Conservation (phyloP, 208 protist genomes). For the Sergeia podlipaevii region DNA sequence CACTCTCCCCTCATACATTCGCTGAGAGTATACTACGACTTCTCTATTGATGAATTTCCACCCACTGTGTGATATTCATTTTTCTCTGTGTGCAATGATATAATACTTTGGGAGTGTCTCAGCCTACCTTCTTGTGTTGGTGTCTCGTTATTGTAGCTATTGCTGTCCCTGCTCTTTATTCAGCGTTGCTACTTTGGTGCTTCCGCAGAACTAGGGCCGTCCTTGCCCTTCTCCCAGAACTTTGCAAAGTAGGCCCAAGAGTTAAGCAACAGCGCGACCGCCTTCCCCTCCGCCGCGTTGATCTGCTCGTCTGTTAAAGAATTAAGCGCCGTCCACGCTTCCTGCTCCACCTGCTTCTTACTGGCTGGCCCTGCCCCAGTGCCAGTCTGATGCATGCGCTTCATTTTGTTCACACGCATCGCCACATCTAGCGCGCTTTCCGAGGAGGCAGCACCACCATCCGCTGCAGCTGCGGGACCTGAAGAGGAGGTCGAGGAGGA, state of each 20-base stretch:
- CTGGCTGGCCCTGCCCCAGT: conserved; percentile 34
- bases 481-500: conserved; percentile 9
- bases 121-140: neutral
- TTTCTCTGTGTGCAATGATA: no score
- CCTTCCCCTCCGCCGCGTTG: conserved; percentile 85
- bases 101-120: no score
- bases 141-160: neutral
- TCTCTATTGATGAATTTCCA: no score
- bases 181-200: neutral
- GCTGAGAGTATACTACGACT: no score
- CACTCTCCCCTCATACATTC: no score
- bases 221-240: conserved; percentile 85
- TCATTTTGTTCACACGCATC: conserved; percentile 84
- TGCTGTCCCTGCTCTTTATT: neutral
- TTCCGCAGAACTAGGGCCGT: conserved; percentile 63
- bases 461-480: conserved; percentile 1
- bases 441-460: neutral
- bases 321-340: conserved; percentile 78
- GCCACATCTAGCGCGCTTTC: conserved; percentile 81
- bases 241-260: conserved; percentile 92
- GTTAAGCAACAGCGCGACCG: conserved; percentile 83
- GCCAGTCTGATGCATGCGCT: conserved; percentile 60
- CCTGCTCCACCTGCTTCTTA: conserved; percentile 70
- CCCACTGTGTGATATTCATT: no score
- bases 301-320: conserved; percentile 78